Conservation (phyloP, 192 early-diverging fungal species). For the Backusella liffmaniae region DNA sequence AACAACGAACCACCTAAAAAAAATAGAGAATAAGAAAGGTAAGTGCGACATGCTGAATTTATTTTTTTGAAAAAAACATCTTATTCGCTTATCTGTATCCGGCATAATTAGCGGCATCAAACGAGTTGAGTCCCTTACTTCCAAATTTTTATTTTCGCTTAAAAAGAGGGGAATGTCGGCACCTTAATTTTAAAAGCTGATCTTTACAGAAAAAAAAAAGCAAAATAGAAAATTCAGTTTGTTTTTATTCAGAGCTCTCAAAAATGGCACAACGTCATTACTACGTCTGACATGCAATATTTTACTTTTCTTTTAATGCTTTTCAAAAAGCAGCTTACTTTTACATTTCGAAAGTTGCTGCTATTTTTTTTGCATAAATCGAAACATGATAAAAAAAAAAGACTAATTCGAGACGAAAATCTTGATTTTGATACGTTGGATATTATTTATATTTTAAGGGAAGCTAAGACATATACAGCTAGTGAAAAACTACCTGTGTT, state of each 20-base stretch:
- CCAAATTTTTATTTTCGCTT: neutral
- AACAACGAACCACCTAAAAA: neutral
- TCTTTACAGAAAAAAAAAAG: neutral
- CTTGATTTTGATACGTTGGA: neutral
- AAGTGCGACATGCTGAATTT: neutral
- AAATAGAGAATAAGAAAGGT: neutral
- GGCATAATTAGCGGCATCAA: neutral
- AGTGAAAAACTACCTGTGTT: neutral
- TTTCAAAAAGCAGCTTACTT: neutral
- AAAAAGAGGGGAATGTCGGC: neutral
- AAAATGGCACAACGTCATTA: neutral
- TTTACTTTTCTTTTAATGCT: neutral
- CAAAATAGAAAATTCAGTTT: neutral
- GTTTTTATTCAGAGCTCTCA: neutral
- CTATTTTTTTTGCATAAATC: neutral
- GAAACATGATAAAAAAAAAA: neutral
- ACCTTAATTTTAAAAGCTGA: neutral
- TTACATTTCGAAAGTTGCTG: neutral
- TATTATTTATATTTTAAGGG: neutral
- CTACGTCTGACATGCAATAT: neutral
- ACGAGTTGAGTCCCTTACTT: neutral
- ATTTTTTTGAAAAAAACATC: neutral
- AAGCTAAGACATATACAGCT: neutral
- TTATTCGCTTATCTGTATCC: neutral
- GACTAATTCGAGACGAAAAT: neutral